These are phyloP conservation scores for Singerocomus rubriflavus DNA, from an alignment of 1,284 basidiomycete species.

Conservation along the genomic window DNA sequence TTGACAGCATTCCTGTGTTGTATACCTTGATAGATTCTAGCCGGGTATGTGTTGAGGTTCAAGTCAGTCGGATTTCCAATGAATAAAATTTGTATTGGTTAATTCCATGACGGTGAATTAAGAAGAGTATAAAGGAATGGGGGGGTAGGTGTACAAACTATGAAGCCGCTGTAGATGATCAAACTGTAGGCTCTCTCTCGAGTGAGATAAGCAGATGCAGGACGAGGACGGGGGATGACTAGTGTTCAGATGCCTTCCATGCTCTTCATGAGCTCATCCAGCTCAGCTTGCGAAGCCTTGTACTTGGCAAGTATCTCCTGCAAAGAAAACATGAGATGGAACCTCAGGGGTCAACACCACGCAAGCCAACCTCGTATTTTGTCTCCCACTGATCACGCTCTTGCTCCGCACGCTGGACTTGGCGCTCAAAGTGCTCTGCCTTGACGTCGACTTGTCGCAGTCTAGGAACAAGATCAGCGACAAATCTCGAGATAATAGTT, in stretches of 20 bases:
- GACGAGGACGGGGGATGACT: slow-evolving; percentile 1
- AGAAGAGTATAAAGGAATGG: slow-evolving; percentile 15
- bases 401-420: slow-evolving; percentile 83
- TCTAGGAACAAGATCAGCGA: slow-evolving; percentile 44
- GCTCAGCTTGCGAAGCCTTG: slow-evolving; percentile 74
- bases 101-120: slow-evolving; percentile 23
- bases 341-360: slow-evolving; percentile 1
- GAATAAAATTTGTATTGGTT: slow-evolving; percentile 11
- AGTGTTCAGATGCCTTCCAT: slow-evolving; percentile 77
- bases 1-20: not conserved
- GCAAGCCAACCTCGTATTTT: slow-evolving; percentile 81
- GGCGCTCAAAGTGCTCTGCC: slow-evolving; percentile 97
- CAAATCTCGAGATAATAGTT: slow-evolving; percentile 12
- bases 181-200: slow-evolving; percentile 7
- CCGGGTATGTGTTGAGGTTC: no score
- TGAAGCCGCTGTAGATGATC: slow-evolving; percentile 19
- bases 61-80: not conserved
- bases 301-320: slow-evolving; percentile 80
- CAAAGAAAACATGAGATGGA: slow-evolving; percentile 7
- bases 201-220: slow-evolving; percentile 14
- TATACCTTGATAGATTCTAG: no score
- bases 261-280: slow-evolving; percentile 82
- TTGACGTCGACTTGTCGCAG: slow-evolving; percentile 97
- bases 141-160: slow-evolving; percentile 23
- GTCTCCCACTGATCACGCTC: slow-evolving; percentile 94